These are phyloP conservation scores for Conoideocrella luteorostrata DNA, from an alignment of 2,329 filamentous ascomycete genomes.

Conservation along the genomic window DNA sequence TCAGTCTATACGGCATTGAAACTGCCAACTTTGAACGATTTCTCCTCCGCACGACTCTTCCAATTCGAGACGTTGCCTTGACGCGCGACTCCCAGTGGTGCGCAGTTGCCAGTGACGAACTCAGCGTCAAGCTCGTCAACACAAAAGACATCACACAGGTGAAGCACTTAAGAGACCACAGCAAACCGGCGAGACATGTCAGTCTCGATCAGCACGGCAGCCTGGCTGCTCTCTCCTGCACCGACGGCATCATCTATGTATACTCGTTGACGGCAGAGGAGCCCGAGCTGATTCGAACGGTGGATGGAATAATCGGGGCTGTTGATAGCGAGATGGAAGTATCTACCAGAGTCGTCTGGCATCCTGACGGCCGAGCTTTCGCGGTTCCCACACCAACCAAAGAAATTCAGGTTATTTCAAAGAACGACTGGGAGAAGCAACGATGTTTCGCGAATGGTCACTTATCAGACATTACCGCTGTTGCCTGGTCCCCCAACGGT, in stretches of 20 bases:
- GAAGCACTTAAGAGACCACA: constrained; percentile 74
- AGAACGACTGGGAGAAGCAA: constrained; percentile 83
- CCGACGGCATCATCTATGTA: constrained; percentile 82
- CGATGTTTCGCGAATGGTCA: constrained; percentile 73
- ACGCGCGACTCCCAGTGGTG: constrained; percentile 80
- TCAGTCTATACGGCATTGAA: constrained; percentile 82
- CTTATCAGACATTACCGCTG: constrained; percentile 73
- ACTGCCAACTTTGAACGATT: constrained; percentile 71
- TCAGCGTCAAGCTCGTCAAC: constrained; percentile 84
- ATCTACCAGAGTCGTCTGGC: constrained; percentile 75
- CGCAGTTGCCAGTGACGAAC: constrained; percentile 93
- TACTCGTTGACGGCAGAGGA: constrained; percentile 76
- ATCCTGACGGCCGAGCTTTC: constrained; percentile 89
- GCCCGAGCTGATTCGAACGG: constrained; percentile 72
- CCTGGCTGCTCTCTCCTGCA: constrained; percentile 73
- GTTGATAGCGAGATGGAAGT: constrained; percentile 68
- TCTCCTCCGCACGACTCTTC: constrained; percentile 75
- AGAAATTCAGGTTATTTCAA: constrained; percentile 83
- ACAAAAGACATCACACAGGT: constrained; percentile 71
- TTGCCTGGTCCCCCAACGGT: constrained; percentile 93
- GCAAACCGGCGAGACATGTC: constrained; percentile 83
- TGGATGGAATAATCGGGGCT: constrained; percentile 78
- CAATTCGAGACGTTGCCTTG: constrained; percentile 78
- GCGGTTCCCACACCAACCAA: constrained; percentile 75
- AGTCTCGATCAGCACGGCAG: constrained; percentile 77